These are phyloP conservation scores for Cardamine occulta DNA, from an alignment of 345 rosid genomes.

Conservation along the genomic window DNA sequence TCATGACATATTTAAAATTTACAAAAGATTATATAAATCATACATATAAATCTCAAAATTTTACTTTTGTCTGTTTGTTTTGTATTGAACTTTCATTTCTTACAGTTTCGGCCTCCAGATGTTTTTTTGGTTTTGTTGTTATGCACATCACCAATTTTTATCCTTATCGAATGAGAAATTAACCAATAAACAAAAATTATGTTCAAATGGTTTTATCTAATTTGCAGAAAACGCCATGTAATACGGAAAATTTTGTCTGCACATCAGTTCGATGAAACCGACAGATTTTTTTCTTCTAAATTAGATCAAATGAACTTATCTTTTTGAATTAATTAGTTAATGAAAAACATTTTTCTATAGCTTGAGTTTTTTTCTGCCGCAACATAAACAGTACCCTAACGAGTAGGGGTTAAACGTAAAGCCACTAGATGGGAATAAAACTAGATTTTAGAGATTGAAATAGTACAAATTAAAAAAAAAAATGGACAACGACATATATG, in stretches of 20 bases:
- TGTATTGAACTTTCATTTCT: slow-evolving; percentile 34
- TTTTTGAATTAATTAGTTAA: not conserved
- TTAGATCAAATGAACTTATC: slow-evolving; percentile 22
- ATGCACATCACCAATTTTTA: slow-evolving; percentile 7
- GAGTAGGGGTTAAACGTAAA: not conserved
- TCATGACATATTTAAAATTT: not conserved
- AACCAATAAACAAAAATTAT: slow-evolving; percentile 11
- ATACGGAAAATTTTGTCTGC: not conserved
- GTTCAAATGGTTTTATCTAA: not conserved
- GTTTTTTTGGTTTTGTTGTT: slow-evolving; percentile 25
- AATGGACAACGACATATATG: not conserved
- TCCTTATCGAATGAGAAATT: slow-evolving; percentile 12
- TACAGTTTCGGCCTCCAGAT: slow-evolving; percentile 19
- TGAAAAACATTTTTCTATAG: not conserved
- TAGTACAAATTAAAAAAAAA: not conserved
- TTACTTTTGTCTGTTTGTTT: slow-evolving; percentile 26
- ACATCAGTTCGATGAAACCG: slow-evolving; percentile 8
- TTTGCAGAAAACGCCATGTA: slow-evolving; percentile 8
- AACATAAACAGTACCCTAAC: not conserved
- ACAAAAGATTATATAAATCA: not conserved
- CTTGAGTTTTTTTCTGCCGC: slow-evolving; percentile 2
- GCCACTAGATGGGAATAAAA: not conserved
- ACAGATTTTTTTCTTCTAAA: not conserved
- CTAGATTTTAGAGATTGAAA: not conserved
- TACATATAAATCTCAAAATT: not conserved